Evolutionary conservation across 176 grass and related monocot genomes (phyloP).

Genomic region (Rhynchospora breviuscula): DNA sequence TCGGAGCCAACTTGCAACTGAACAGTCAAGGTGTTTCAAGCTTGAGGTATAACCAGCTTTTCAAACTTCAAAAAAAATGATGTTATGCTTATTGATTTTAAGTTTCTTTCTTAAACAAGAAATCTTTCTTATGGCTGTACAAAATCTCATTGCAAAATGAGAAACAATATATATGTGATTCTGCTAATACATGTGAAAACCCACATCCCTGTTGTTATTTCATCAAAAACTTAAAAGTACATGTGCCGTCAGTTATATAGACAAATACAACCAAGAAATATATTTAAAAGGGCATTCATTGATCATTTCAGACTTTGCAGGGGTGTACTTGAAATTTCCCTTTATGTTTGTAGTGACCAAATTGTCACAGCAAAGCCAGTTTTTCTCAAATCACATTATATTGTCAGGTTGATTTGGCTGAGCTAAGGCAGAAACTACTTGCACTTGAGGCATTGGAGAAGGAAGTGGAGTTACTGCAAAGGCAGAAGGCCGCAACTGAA

Average conservation of each 20-base stretch:
- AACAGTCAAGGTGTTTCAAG: conserved; percentile 99
- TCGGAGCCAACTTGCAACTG: conserved; percentile 87
- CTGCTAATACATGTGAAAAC: neutral
- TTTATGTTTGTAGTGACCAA: neutral
- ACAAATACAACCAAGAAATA: neutral
- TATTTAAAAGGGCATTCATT: neutral
- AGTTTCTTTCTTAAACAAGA: neutral
- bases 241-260: neutral
- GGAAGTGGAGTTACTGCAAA: conserved; percentile 83
- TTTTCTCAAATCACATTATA: conserved; percentile 6
- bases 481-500: conserved; percentile 78
- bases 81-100: neutral
- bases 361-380: neutral
- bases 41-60: conserved; percentile 60
- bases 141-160: neutral
- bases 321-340: neutral
- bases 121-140: neutral
- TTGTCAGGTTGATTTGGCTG: conserved; percentile 84
- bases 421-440: conserved; percentile 87
- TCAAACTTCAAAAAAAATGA: neutral
- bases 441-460: conserved; percentile 61
- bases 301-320: neutral
- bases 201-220: neutral
- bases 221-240: neutral
- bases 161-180: neutral